These are phyloP conservation scores for Chytriomyces sp. DNA, from an alignment of 192 early-diverging fungal species.

Conservation along the genomic window DNA sequence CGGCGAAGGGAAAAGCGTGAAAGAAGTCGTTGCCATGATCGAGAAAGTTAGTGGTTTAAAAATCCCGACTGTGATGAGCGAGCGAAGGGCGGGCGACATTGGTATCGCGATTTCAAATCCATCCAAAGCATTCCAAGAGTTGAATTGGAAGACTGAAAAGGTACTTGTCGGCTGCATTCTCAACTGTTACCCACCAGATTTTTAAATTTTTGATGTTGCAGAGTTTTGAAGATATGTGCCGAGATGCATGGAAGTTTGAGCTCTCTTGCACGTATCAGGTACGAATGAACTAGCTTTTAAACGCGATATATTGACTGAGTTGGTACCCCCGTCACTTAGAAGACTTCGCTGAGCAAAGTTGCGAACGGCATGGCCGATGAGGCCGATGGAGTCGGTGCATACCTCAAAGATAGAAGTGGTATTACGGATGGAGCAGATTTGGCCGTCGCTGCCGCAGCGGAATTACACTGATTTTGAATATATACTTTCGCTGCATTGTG, in stretches of 20 bases:
- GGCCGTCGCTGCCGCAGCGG: conserved; percentile 2
- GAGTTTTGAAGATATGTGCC: conserved; percentile 28
- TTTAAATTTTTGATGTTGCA: background rate
- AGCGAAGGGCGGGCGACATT: conserved; percentile 79
- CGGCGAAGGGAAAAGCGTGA: conserved; percentile 78
- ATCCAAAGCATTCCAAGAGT: conserved; percentile 59
- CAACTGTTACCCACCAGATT: background rate
- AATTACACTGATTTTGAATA: background rate
- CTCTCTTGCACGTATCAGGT: background rate
- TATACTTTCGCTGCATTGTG: no score
- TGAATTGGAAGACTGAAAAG: conserved; percentile 67
- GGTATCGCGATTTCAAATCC: conserved; percentile 80
- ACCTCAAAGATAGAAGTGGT: no score
- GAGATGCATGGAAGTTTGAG: conserved; percentile 32
- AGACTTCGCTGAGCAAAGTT: no score
- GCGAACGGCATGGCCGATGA: no score
- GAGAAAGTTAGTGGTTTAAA: conserved; percentile 66
- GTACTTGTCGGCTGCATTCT: background rate
- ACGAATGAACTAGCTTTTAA: background rate
- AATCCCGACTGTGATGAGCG: conserved; percentile 64
- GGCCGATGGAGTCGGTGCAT: no score
- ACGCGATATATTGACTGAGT: no score
- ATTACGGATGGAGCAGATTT: no score
- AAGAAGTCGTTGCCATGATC: conserved; percentile 79
- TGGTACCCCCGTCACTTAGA: no score